Evolutionary conservation across 2,329 filamentous ascomycete species (phyloP).

Genomic region (Fusarium subglutinans): DNA sequence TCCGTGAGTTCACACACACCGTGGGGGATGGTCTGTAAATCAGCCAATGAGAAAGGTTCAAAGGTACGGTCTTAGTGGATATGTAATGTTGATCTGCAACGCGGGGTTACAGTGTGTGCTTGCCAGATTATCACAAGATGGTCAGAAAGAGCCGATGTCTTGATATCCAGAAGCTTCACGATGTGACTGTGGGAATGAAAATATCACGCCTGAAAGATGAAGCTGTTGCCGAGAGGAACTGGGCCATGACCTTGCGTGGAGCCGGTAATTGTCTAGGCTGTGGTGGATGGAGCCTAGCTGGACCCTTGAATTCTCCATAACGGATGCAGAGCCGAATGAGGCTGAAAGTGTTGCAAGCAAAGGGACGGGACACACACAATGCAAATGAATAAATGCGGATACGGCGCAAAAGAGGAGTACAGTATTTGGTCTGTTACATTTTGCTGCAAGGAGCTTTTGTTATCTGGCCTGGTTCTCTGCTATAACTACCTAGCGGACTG

Average conservation of each 20-base stretch:
- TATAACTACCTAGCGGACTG: background rate
- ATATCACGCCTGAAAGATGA: background rate
- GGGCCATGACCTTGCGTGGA: conserved; percentile 16
- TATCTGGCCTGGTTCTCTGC: background rate
- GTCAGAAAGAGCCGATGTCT: background rate
- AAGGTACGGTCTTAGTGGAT: background rate
- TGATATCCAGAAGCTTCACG: background rate
- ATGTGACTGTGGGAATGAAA: background rate
- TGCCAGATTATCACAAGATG: background rate
- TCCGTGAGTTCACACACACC: background rate
- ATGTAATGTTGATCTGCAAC: conserved; percentile 9
- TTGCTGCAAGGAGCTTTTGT: background rate
- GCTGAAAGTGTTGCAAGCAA: conserved; percentile 1
- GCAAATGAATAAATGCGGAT: background rate
- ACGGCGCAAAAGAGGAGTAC: background rate
- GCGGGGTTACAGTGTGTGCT: background rate
- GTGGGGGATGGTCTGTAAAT: background rate
- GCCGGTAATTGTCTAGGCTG: conserved; percentile 8
- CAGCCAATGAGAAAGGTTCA: conserved; percentile 1
- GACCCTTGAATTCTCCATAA: conserved; percentile 26
- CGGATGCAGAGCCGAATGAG: conserved; percentile 17
- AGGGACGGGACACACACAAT: background rate
- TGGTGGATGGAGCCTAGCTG: conserved; percentile 16
- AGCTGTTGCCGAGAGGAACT: background rate
- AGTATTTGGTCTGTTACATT: background rate